Base-by-base conservation (phyloP, 176 grass and related monocot species). In the Elaeis guineensis region DNA sequence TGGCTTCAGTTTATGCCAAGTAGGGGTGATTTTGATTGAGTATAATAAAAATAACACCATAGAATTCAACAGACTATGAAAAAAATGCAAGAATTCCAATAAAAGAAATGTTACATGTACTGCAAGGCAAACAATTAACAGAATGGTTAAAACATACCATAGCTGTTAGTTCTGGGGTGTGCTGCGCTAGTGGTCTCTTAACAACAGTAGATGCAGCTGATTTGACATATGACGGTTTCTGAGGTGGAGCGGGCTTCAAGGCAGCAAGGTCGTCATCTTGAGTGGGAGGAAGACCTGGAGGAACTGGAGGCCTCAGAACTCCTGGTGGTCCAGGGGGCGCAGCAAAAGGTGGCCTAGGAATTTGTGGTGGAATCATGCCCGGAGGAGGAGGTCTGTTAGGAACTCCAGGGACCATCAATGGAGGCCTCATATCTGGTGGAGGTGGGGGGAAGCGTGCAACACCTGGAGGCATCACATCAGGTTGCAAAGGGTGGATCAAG, bases 221-320 rank as follows among this genome's bases (percentile, higher is more conserved):
- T 35, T 98, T 98, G 51, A 98, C 82, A 83, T 98, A 98, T 59
- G 93, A 92, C 71, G 93, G 88, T 66, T 89, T 89, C 68, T 89
- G 93, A 64, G 83, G 88, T 66, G 75, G 62, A 63, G 82, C 75
- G 54, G 87, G 80, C 32, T 72, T 77, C 18, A 89, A 80, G 44
- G 78, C 72, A 72, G 69, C 64, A 69, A 82, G 72, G 19, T 90
- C 87, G 69, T 72, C 63, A 66, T 89, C 70, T n/a, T 73, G 70
- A n/a, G 48, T 73, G 26, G 64, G 48, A 72, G 74, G 71, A 9
- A 70, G 57, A 56, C 87, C 87, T 35, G 57, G 67, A 20, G 76
- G 53, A 79, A 79, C 75, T 58, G 69, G 75, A 80, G 88, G 67
- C 52, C 69, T 66, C 64, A 65, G 35, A 79, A 88, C 78, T 50